Conservation (phyloP, 208 protist species). For the Acanthamoeba lenticulata region DNA sequence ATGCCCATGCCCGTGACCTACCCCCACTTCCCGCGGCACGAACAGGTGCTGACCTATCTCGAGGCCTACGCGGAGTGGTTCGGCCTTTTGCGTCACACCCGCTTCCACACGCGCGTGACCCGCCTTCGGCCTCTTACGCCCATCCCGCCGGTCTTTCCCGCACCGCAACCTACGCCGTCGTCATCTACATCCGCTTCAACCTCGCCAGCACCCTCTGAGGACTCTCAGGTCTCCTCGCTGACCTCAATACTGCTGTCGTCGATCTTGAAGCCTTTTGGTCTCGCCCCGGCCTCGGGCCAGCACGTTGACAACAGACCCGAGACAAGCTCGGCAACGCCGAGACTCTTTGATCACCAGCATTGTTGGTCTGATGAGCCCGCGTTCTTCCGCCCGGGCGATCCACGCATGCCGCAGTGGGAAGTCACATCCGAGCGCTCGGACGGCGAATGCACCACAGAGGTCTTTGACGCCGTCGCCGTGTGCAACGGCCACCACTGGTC, state of each 20-base stretch:
- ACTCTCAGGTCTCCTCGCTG: not conserved
- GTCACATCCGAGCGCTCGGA: not conserved
- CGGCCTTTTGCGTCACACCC: not conserved
- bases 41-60: constrained; percentile 13
- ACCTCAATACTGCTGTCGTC: not conserved
- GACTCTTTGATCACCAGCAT: not conserved
- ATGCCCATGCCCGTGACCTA: constrained; percentile 13
- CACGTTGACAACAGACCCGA: no score
- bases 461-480: constrained; percentile 5
- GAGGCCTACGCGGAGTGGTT: not conserved
- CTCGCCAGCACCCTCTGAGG: not conserved
- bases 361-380: not conserved
- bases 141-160: not conserved
- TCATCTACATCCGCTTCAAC: not conserved
- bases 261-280: not conserved
- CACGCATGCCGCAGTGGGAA: not conserved
- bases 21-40: not conserved
- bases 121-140: not conserved
- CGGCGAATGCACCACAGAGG: not conserved
- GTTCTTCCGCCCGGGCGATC: not conserved
- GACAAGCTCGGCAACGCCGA: not conserved
- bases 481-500: constrained; percentile 39
- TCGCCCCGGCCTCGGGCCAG: not conserved
- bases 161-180: not conserved
- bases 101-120: not conserved